These are phyloP conservation scores for Stagonosporopsis tanaceti DNA, from an alignment of 2,329 filamentous ascomycete species.

Conservation along the genomic window DNA sequence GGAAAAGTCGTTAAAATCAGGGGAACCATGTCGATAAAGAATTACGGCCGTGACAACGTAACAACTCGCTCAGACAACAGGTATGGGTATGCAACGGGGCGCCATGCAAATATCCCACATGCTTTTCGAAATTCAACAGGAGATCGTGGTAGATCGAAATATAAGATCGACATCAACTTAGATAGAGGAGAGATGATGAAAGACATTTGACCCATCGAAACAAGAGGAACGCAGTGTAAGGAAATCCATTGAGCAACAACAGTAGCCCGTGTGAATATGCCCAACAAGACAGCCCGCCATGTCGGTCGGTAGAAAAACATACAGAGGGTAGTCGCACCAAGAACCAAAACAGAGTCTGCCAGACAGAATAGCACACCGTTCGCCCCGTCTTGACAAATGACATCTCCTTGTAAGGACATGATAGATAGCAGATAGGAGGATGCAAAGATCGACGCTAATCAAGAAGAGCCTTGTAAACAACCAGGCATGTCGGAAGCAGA, in stretches of 20 bases:
- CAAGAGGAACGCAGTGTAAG: conserved; percentile 26
- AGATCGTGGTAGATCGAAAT: conserved; percentile 27
- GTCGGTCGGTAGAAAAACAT: conserved; percentile 29
- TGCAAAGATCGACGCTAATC: conserved; percentile 47
- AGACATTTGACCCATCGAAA: conserved; percentile 12
- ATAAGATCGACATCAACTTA: conserved; percentile 20
- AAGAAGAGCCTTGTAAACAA: conserved; percentile 47
- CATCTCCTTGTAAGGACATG: conserved; percentile 41
- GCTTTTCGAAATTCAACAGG: conserved; percentile 28
- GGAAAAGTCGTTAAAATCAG: conserved; percentile 9
- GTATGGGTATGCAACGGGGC: conserved; percentile 22
- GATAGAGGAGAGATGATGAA: conserved; percentile 20
- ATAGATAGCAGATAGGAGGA: conserved; percentile 43
- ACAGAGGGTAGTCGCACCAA: conserved; percentile 37
- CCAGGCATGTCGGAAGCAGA: conserved; percentile 45
- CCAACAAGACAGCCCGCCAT: conserved; percentile 30
- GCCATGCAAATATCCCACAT: conserved; percentile 20
- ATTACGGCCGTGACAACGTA: conserved; percentile 13
- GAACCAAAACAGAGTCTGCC: conserved; percentile 26
- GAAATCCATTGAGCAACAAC: conserved; percentile 38
- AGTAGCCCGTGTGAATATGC: conserved; percentile 31
- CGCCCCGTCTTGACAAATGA: conserved; percentile 39
- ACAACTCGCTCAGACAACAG: conserved; percentile 21
- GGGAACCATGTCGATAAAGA: conserved; percentile 15
- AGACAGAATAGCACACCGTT: conserved; percentile 28